Percentiles rank a stretch among this genome's conserved stretches.
phyloP scores from a whole-genome alignment of 106 monocot genomes.

The Acanthochlamys bracteata region DNA sequence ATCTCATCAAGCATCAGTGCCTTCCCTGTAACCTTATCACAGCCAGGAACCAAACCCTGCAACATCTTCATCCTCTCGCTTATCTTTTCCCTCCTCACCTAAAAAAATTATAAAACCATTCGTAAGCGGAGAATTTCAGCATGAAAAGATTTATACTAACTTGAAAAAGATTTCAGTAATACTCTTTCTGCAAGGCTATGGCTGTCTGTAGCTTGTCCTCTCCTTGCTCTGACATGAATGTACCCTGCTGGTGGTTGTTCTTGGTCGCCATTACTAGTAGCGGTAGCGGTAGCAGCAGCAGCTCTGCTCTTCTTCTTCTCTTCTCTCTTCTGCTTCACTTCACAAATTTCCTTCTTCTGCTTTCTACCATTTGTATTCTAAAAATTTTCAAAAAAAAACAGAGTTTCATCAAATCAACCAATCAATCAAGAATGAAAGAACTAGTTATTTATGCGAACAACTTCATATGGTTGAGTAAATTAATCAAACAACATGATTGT shows the following conservation, averaged over 20 bases:
- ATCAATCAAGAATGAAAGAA: background rate
- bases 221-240: constrained; percentile 73
- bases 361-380: constrained; percentile 16
- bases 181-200: constrained; percentile 81
- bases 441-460: background rate
- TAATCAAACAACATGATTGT: constrained; percentile 1
- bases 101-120: background rate
- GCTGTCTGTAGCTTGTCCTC: constrained; percentile 69
- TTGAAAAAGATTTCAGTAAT: background rate
- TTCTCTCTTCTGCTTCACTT: background rate
- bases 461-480: background rate
- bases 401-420: background rate
- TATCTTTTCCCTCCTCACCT: constrained; percentile 75
- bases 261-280: background rate
- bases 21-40: constrained; percentile 75
- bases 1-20: constrained; percentile 81
- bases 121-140: background rate
- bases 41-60: constrained; percentile 68
- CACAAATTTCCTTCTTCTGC: constrained; percentile 13
- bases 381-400: background rate
- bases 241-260: constrained; percentile 26
- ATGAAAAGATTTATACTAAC: background rate
- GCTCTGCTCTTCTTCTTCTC: constrained; percentile 16
- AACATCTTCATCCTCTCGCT: constrained; percentile 61
- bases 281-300: background rate